These are phyloP conservation scores for Verticillium nonalfalfae DNA, from an alignment of 2,329 filamentous ascomycete genomes.

Conservation along the genomic window DNA sequence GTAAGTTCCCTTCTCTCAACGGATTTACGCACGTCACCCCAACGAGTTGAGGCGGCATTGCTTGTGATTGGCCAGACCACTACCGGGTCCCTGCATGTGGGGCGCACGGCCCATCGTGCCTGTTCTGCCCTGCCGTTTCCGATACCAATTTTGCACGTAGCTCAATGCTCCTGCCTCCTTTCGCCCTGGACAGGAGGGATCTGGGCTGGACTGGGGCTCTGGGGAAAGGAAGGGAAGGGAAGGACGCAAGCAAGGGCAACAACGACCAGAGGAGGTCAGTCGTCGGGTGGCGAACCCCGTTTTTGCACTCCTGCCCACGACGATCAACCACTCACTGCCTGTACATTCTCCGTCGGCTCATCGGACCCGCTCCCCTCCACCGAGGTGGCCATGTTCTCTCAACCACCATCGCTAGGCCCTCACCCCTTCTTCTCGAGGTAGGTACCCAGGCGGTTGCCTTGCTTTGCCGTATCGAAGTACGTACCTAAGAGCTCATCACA, in stretches of 20 bases:
- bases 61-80: background rate
- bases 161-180: background rate
- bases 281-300: background rate
- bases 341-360: background rate
- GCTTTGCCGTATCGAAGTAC: background rate
- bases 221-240: background rate
- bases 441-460: background rate
- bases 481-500: background rate
- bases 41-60: conserved; percentile 2
- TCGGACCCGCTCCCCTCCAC: background rate
- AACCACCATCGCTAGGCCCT: background rate
- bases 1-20: background rate
- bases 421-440: background rate
- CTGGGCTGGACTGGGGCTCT: conserved; percentile 5
- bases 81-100: background rate
- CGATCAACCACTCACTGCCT: background rate
- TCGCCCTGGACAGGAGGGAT: background rate
- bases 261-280: background rate
- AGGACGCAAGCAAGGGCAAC: background rate
- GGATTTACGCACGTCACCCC: conserved; percentile 3
- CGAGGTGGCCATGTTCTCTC: background rate
- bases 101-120: background rate
- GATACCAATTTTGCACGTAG: background rate
- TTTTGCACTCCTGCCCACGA: background rate
- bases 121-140: background rate